Evolutionary conservation across 2,329 filamentous ascomycete species (phyloP).

Genomic region (Pseudogymnoascus sp.): DNA sequence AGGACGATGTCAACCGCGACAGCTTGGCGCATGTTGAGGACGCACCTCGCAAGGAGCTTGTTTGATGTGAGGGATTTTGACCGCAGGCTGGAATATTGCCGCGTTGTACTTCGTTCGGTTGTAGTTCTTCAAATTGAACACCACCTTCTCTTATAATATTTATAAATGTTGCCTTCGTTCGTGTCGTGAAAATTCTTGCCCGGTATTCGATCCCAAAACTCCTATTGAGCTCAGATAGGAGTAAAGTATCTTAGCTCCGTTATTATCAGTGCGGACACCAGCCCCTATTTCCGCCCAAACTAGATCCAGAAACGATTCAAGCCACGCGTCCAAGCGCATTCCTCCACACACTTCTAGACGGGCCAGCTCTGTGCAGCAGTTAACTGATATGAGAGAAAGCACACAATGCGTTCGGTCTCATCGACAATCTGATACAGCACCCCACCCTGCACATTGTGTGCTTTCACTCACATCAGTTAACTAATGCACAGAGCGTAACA

Average conservation of each 20-base stretch:
- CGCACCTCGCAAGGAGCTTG: neutral
- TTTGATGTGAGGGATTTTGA: neutral
- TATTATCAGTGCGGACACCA: neutral
- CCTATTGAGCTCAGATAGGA: neutral
- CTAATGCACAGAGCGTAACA: too few relatives aligned
- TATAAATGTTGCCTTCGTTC: neutral
- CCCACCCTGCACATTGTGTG: too few relatives aligned
- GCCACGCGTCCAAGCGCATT: neutral
- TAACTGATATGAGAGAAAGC: too few relatives aligned
- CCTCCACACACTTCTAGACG: too few relatives aligned
- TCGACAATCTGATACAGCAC: too few relatives aligned
- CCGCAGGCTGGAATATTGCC: slow-evolving; percentile 1
- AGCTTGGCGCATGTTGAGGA: slow-evolving; percentile 4
- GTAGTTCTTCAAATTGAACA: slow-evolving; percentile 6
- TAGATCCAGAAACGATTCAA: neutral
- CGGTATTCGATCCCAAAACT: too few relatives aligned
- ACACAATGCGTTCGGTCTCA: too few relatives aligned
- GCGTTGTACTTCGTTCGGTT: neutral
- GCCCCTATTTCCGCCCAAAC: neutral
- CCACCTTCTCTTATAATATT: neutral
- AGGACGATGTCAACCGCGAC: neutral
- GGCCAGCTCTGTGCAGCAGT: too few relatives aligned
- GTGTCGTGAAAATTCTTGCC: neutral
- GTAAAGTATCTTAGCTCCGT: neutral
- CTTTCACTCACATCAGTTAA: too few relatives aligned